phyloP scores from a whole-genome alignment of 345 rosid species.

The Streptanthus diversifolius region DNA sequence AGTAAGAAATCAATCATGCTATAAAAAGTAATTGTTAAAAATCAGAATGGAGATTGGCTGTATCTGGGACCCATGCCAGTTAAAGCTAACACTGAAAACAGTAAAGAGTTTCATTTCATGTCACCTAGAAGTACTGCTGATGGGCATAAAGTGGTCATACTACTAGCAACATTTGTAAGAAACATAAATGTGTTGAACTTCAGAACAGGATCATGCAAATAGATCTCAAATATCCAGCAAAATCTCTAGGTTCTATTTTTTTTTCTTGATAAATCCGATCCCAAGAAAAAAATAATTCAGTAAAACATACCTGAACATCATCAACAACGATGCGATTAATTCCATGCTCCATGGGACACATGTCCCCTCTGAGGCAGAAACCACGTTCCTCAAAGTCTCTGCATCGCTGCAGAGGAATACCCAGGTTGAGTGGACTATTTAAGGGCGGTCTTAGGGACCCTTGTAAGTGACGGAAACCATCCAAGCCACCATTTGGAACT shows the following conservation, averaged over 20 bases:
- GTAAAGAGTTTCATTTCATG: background rate
- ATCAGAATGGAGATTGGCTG: background rate
- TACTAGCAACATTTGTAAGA: constrained; percentile 11
- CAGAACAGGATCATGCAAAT: constrained; percentile 6
- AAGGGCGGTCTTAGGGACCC: constrained; percentile 66
- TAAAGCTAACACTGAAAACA: background rate
- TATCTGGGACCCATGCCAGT: constrained; percentile 7
- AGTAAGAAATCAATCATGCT: constrained; percentile 1
- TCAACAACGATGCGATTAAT: constrained; percentile 95
- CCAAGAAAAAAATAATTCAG: background rate
- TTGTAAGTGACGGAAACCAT: constrained; percentile 69
- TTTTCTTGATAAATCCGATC: background rate
- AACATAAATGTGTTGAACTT: background rate
- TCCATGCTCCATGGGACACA: constrained; percentile 99
- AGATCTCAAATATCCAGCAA: constrained; percentile 5
- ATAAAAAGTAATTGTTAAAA: background rate
- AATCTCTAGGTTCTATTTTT: background rate
- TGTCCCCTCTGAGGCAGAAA: constrained; percentile 95
- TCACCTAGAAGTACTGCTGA: background rate
- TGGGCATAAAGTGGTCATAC: constrained; percentile 1
- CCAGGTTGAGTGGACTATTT: constrained; percentile 57
- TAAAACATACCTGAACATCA: constrained; percentile 81
- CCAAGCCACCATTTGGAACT: constrained; percentile 71
- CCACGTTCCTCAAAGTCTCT: constrained; percentile 99
- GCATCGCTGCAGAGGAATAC: constrained; percentile 79